Evolutionary conservation across 192 early-diverging fungal species (phyloP).

Genomic region (Martensiomyces pterosporus): DNA sequence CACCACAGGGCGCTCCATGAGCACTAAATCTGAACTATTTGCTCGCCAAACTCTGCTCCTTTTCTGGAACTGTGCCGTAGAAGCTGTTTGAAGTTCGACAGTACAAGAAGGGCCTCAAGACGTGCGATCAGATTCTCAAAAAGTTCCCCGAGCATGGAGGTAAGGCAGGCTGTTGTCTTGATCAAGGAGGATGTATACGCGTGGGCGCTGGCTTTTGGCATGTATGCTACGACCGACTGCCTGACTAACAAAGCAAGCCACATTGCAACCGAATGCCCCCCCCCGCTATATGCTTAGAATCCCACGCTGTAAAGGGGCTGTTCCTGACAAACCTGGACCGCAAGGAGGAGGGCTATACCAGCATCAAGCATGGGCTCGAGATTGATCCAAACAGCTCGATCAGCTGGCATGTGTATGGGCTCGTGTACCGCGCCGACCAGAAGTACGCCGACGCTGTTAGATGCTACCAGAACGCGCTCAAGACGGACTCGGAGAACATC

Average conservation of each 20-base stretch:
- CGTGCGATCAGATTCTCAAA: conserved; percentile 87
- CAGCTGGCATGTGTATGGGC: conserved; percentile 96
- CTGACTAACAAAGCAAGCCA: too few relatives aligned
- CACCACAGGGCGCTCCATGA: not conserved
- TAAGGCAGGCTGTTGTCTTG: conserved; percentile 55
- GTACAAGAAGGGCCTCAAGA: conserved; percentile 93
- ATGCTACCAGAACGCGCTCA: conserved; percentile 86
- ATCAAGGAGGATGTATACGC: too few relatives aligned
- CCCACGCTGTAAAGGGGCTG: conserved; percentile 91
- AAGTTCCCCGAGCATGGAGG: conserved; percentile 87
- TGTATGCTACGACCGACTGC: too few relatives aligned
- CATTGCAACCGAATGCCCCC: too few relatives aligned
- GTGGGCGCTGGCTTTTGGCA: too few relatives aligned
- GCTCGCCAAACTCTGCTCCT: not conserved
- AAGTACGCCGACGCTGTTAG: conserved; percentile 91
- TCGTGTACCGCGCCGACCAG: conserved; percentile 86
- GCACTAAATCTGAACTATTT: not conserved
- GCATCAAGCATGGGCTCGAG: conserved; percentile 79
- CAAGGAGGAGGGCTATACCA: conserved; percentile 86
- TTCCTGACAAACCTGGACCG: conserved; percentile 87
- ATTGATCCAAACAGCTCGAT: conserved; percentile 80
- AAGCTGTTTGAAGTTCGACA: conserved; percentile 93
- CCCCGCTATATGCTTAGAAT: too few relatives aligned
- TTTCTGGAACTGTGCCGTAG: too few relatives aligned
- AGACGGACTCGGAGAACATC: conserved; percentile 82